Evolutionary conservation across 345 rosid genomes (phyloP).

Genomic region (Ceriops decandra): DNA sequence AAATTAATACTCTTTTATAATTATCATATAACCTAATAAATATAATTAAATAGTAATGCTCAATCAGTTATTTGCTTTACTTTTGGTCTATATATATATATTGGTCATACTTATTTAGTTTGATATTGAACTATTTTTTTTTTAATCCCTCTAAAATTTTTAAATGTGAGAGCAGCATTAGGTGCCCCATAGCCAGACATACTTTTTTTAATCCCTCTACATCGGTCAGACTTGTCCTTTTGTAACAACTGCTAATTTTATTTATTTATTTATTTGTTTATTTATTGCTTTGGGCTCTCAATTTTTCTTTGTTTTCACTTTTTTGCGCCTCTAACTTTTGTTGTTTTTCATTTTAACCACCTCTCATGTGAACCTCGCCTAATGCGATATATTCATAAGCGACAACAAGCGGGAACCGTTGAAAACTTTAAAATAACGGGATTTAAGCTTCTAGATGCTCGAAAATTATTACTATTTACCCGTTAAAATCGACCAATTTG

Average conservation of each 20-base stretch:
- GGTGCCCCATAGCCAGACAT: constrained; percentile 40
- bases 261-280: not conserved
- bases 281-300: constrained; percentile 6
- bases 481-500: too few species aligned
- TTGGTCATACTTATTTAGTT: too few species aligned
- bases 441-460: too few species aligned
- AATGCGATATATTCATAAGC: too few species aligned
- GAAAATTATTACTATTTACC: too few species aligned
- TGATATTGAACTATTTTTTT: too few species aligned
- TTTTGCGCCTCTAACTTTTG: not conserved
- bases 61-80: too few species aligned
- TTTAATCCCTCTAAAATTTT: constrained; percentile 9
- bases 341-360: not conserved
- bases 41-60: too few species aligned
- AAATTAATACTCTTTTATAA: rapidly evolving
- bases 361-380: not conserved
- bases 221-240: constrained; percentile 28
- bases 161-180: constrained; percentile 28
- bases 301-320: constrained; percentile 5
- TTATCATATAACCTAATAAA: not conserved
- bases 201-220: too few species aligned
- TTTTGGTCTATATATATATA: too few species aligned
- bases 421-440: too few species aligned
- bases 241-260: constrained; percentile 21
- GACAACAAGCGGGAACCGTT: too few species aligned